phyloP scores from a whole-genome alignment of 2,329 filamentous ascomycete species.

The Pseudogymnoascus sp. region DNA sequence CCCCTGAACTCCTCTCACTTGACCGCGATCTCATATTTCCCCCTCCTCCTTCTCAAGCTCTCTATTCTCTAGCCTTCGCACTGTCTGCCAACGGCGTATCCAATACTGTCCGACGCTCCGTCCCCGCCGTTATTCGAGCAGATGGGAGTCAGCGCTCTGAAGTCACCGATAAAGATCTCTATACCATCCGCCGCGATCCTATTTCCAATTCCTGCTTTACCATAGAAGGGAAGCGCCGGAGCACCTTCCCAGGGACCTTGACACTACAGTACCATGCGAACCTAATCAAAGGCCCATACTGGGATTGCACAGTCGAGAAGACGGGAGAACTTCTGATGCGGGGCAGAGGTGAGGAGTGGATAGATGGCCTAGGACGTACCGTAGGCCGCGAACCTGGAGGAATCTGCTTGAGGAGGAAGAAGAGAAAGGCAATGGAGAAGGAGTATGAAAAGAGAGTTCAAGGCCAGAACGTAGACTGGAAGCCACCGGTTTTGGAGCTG shows the following conservation, averaged over 20 bases:
- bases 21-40: conserved; percentile 6
- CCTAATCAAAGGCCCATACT: not conserved
- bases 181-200: not conserved
- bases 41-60: conserved; percentile 3
- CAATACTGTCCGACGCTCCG: not conserved
- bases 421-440: conserved; percentile 7
- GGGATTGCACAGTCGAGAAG: conserved; percentile 5
- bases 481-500: not conserved
- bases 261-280: not conserved
- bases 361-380: conserved; percentile 3
- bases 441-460: not conserved
- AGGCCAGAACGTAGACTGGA: not conserved
- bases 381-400: not conserved
- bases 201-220: not conserved
- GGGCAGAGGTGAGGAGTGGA: not conserved
- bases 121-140: not conserved
- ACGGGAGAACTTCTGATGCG: conserved; percentile 1
- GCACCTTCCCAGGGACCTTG: conserved; percentile 1
- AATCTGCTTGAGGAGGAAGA: not conserved
- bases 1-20: not conserved
- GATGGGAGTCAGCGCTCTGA: conserved; percentile 1
- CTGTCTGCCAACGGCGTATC: not conserved
- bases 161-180: conserved; percentile 4
- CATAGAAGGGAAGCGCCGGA: conserved; percentile 1
- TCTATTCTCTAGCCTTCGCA: not conserved